Evolutionary conservation across 176 grass and related monocot genomes (phyloP), one percentile per base, ranked within the genome.

Genomic region (Melocanna baccifera): DNA sequence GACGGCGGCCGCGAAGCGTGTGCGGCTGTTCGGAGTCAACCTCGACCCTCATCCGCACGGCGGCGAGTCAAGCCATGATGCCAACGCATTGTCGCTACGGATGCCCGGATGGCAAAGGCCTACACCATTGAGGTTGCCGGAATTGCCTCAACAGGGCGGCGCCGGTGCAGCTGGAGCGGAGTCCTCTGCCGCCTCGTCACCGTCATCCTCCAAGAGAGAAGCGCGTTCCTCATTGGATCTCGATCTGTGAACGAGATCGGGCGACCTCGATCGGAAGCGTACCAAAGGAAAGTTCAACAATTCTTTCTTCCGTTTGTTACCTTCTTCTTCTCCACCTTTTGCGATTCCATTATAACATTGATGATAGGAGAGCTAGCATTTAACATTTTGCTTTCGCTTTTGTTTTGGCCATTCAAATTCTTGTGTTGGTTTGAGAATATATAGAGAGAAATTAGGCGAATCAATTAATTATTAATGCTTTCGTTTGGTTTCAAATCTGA

Each of bases 11-110:
- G 58, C 88, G 1, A 99, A 99, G 89, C 91, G 97, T n/a, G 81
- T 99, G 72, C 84, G 97, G 32, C 83, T 99, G 8, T 99, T 99
- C 80, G 97, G 97, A 62, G 97, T 99, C 63, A 91, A 99, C 85
- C 89, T 99, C 77, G 93, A 99, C 77, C 90, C 90, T 0, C 81
- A 95, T 5, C 88, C 26, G 4, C 78, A 85, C 83, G 5, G 26
- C 71, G 61, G 53, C 37, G 64, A 84, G 69, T 79, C 86, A 61
- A 86, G 81, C 51, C 73, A 90, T 12, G 76, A 87, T 25, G 10
- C 77, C 59, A 83, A 88, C 52, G 75, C 87, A 50, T 70, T 90
- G 73, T 92, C 91, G 32, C 85, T 94, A 46, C 73, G 80, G 73
- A 90, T 91, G 90, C 86, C 78, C 42, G 82, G 87, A 69, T 88